A percentile compares a stretch with the other conserved stretches of the same genome.
Evolutionary conservation across 2,329 filamentous ascomycete genomes (phyloP).

Genomic region (Aspergillus sp.): DNA sequence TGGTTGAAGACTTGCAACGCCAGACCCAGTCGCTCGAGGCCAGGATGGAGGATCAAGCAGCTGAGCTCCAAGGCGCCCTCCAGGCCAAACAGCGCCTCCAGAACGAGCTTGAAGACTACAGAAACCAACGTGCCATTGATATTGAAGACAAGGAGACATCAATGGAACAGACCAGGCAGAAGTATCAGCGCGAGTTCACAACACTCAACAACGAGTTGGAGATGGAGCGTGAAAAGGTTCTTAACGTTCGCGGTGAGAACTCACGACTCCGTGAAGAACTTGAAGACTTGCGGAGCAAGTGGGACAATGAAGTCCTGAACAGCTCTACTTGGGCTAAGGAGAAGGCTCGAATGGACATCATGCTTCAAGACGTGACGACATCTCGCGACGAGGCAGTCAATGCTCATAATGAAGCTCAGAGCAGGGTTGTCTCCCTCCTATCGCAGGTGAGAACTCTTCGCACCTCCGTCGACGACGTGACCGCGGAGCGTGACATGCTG

Average conservation of each 20-base stretch:
- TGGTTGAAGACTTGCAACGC: slow-evolving; percentile 85
- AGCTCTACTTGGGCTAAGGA: slow-evolving; percentile 98
- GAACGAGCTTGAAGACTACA: slow-evolving; percentile 96
- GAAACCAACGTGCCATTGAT: slow-evolving; percentile 90
- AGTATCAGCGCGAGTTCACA: slow-evolving; percentile 92
- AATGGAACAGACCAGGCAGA: slow-evolving; percentile 95
- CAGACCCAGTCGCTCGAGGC: slow-evolving; percentile 89
- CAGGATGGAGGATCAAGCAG: slow-evolving; percentile 84
- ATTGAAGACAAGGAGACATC: slow-evolving; percentile 95
- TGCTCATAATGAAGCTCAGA: slow-evolving; percentile 92
- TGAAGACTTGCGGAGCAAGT: slow-evolving; percentile 90
- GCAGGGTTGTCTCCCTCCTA: slow-evolving; percentile 85
- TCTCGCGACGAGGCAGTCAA: slow-evolving; percentile 92
- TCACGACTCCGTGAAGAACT: slow-evolving; percentile 89
- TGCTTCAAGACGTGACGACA: slow-evolving; percentile 80
- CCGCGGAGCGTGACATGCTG: slow-evolving; percentile 80
- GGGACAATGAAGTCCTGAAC: slow-evolving; percentile 97
- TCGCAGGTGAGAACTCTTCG: slow-evolving; percentile 86
- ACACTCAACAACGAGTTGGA: slow-evolving; percentile 90
- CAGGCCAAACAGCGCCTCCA: slow-evolving; percentile 93
- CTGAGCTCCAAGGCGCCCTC: slow-evolving; percentile 79
- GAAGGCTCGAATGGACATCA: slow-evolving; percentile 87
- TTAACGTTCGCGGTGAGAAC: slow-evolving; percentile 82
- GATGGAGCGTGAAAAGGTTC: slow-evolving; percentile 83
- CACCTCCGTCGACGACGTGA: slow-evolving; percentile 80